Conservation (phyloP, 1,284 basidiomycete species). For the Tilletia horrida region DNA sequence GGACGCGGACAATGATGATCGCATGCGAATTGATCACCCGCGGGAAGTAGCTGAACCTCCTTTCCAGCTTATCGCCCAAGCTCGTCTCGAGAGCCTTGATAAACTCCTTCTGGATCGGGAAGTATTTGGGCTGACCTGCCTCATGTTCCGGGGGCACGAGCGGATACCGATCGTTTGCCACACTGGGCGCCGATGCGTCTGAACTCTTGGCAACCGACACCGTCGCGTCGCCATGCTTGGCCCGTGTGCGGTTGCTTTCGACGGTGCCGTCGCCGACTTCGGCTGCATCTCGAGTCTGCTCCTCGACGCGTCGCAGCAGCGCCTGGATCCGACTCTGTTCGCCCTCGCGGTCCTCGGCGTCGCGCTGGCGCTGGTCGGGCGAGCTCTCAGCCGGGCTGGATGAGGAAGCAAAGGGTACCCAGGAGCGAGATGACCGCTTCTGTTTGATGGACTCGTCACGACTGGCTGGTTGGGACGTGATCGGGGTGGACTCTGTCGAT, state of each 20-base stretch:
- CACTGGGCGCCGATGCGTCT: not conserved
- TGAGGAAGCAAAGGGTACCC: not conserved
- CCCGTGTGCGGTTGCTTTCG: not conserved
- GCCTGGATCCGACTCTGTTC: conserved; percentile 7
- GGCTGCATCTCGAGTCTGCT: not conserved
- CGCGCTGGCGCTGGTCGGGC: not conserved
- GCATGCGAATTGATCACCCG: conserved; percentile 16
- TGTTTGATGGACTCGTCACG: not conserved
- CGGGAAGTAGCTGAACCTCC: conserved; percentile 7
- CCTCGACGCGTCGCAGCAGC: not conserved
- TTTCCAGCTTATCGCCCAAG: not conserved
- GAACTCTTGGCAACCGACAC: not conserved
- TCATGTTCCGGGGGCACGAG: not conserved
- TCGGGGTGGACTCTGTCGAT: not conserved
- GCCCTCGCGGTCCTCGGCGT: not conserved
- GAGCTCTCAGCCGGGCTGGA: not conserved
- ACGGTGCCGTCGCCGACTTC: conserved; percentile 5
- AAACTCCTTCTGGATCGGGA: conserved; percentile 5
- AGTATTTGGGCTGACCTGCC: not conserved
- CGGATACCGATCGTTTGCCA: not conserved
- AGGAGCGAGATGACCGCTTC: not conserved
- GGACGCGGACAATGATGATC: conserved; percentile 13
- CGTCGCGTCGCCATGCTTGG: not conserved
- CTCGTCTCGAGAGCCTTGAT: not conserved
- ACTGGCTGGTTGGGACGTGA: not conserved